These are phyloP conservation scores for Fraxinus ornus DNA, from an alignment of 305 asterid species.

Conservation along the genomic window DNA sequence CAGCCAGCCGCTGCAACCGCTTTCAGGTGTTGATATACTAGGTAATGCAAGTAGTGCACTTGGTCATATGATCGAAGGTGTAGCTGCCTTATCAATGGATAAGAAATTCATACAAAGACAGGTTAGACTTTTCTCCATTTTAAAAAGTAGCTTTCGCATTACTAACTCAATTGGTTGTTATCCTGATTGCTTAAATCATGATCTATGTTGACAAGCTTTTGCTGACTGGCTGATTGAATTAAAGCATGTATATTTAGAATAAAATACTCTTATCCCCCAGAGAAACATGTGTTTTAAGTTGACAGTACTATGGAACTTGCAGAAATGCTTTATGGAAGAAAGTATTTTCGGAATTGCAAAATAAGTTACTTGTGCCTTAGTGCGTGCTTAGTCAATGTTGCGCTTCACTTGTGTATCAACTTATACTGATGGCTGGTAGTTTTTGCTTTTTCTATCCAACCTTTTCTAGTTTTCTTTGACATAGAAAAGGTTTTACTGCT, in stretches of 20 bases:
- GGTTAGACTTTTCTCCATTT: conserved; percentile 39
- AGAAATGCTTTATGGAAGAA: background rate
- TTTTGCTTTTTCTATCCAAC: background rate
- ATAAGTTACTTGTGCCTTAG: background rate
- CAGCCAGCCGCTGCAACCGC: conserved; percentile 95
- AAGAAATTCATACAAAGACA: conserved; percentile 96
- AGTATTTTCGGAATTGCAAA: background rate
- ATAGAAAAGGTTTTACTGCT: background rate
- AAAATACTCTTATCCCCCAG: background rate
- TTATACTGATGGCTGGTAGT: background rate
- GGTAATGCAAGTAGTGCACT: conserved; percentile 99
- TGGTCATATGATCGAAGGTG: conserved; percentile 99
- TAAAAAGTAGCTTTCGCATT: background rate
- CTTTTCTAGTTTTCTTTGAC: background rate
- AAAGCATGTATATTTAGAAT: background rate
- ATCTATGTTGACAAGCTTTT: background rate
- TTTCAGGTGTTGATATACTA: conserved; percentile 96
- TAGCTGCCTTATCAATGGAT: conserved; percentile 99
- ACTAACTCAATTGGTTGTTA: background rate
- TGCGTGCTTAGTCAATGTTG: background rate
- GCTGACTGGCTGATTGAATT: background rate
- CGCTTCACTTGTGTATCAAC: background rate
- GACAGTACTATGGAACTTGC: conserved; percentile 1
- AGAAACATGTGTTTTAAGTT: background rate
- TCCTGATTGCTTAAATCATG: conserved; percentile 1